Evolutionary conservation across 257 asterid genomes (phyloP).

Genomic region (Solanum etuberosum): DNA sequence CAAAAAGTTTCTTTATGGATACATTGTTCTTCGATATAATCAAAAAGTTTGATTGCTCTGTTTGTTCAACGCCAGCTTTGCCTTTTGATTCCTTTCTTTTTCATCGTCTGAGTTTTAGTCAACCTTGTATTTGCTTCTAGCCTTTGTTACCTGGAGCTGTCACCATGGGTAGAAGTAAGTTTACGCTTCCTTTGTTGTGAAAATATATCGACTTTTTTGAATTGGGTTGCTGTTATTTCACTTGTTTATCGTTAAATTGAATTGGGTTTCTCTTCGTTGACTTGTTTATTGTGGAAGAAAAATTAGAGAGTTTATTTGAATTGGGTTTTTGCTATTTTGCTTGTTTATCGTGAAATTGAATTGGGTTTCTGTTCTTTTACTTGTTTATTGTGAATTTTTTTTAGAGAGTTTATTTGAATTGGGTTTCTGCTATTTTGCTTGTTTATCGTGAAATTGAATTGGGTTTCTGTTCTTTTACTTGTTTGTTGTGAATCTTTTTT

Average conservation of each 20-base stretch:
- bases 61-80: constrained; percentile 19
- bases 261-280: not conserved
- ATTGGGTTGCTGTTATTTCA: not conserved
- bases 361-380: not conserved
- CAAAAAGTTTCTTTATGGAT: constrained; percentile 23
- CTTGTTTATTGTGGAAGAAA: not conserved
- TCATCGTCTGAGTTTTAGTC: constrained; percentile 34
- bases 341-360: not conserved
- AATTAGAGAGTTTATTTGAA: not conserved
- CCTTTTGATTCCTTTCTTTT: constrained; percentile 15
- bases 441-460: not conserved
- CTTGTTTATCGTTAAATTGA: not conserved
- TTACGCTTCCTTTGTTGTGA: not conserved
- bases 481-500: not conserved
- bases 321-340: not conserved
- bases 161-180: constrained; percentile 86
- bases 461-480: not conserved
- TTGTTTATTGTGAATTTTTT: not conserved
- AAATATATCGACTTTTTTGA: not conserved
- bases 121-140: constrained; percentile 19
- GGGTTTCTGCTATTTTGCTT: not conserved
- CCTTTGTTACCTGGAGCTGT: constrained; percentile 4
- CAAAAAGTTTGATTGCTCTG: constrained; percentile 1
- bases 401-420: not conserved
- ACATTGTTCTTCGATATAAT: constrained; percentile 16